These are phyloP conservation scores for Tanacetum coccineum DNA, from an alignment of 129 eudicot species.

Conservation along the genomic window DNA sequence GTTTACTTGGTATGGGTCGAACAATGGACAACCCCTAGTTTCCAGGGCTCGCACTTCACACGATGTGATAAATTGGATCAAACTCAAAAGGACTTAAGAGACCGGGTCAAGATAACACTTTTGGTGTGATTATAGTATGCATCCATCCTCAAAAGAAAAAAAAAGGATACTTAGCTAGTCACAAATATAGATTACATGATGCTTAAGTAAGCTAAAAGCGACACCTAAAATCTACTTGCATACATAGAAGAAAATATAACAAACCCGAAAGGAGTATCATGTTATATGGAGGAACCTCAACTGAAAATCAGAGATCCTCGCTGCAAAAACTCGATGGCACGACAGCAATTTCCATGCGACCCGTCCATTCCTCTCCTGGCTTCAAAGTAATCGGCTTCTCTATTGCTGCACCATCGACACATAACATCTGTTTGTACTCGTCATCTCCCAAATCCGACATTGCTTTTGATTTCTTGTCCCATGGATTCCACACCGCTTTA, in stretches of 20 bases:
- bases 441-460: constrained; percentile 86
- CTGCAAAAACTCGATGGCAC: constrained; percentile 77
- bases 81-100: background rate
- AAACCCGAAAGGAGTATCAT: constrained; percentile 7
- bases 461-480: constrained; percentile 90
- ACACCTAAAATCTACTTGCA: constrained; percentile 33
- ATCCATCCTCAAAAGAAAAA: constrained; percentile 21
- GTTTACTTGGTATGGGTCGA: background rate
- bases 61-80: background rate
- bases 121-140: constrained; percentile 17
- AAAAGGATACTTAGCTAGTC: constrained; percentile 17
- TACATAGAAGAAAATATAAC: constrained; percentile 16
- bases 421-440: constrained; percentile 85
- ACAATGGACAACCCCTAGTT: too few relatives aligned
- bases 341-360: constrained; percentile 62
- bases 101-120: constrained; percentile 7
- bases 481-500: constrained; percentile 90
- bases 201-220: constrained; percentile 5
- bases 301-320: constrained; percentile 53
- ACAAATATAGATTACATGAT: constrained; percentile 16
- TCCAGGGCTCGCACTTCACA: background rate
- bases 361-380: constrained; percentile 95
- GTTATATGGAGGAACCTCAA: constrained; percentile 28
- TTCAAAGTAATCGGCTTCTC: constrained; percentile 72
- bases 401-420: constrained; percentile 80